Evolutionary conservation across 2,329 filamentous ascomycete genomes (phyloP).

Genomic region (Alternaria sp.): DNA sequence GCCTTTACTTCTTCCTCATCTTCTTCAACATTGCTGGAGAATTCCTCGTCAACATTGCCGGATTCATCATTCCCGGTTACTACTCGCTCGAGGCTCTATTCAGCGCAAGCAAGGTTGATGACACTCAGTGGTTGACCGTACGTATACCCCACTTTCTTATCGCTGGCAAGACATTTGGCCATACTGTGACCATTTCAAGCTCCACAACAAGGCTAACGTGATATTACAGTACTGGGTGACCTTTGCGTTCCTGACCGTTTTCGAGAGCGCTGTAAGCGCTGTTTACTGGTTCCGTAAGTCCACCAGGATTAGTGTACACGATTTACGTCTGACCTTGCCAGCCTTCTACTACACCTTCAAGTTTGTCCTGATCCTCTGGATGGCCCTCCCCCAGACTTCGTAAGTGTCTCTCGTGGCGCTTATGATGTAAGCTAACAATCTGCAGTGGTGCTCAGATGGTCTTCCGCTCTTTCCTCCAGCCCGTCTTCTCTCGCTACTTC

Average conservation of each 20-base stretch:
- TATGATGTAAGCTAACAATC: slow-evolving; percentile 16
- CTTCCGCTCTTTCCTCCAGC: slow-evolving; percentile 95
- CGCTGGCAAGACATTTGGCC: slow-evolving; percentile 4
- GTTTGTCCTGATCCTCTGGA: slow-evolving; percentile 96
- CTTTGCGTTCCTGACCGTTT: slow-evolving; percentile 81
- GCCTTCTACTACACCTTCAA: slow-evolving; percentile 99
- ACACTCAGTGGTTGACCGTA: slow-evolving; percentile 79
- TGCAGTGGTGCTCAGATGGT: slow-evolving; percentile 89
- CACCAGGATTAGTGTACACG: background rate
- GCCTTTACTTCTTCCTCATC: slow-evolving; percentile 89
- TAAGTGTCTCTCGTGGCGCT: slow-evolving; percentile 61
- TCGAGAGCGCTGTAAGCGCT: slow-evolving; percentile 83
- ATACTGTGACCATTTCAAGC: background rate
- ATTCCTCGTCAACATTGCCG: slow-evolving; percentile 85
- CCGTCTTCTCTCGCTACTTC: slow-evolving; percentile 94
- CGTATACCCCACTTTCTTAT: slow-evolving; percentile 23
- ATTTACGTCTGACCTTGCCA: slow-evolving; percentile 29
- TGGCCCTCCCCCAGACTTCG: slow-evolving; percentile 93
- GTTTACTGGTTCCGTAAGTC: slow-evolving; percentile 82
- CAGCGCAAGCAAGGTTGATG: slow-evolving; percentile 73
- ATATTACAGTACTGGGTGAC: slow-evolving; percentile 79
- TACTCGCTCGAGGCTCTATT: slow-evolving; percentile 84
- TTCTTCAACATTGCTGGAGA: slow-evolving; percentile 92
- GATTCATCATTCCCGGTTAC: slow-evolving; percentile 83
- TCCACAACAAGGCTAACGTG: slow-evolving; percentile 23